A percentile compares a stretch with the other conserved stretches of the same genome.
These are phyloP conservation scores for Tricladium varicosporioides DNA, from an alignment of 2,329 filamentous ascomycete species.

Conservation along the genomic window DNA sequence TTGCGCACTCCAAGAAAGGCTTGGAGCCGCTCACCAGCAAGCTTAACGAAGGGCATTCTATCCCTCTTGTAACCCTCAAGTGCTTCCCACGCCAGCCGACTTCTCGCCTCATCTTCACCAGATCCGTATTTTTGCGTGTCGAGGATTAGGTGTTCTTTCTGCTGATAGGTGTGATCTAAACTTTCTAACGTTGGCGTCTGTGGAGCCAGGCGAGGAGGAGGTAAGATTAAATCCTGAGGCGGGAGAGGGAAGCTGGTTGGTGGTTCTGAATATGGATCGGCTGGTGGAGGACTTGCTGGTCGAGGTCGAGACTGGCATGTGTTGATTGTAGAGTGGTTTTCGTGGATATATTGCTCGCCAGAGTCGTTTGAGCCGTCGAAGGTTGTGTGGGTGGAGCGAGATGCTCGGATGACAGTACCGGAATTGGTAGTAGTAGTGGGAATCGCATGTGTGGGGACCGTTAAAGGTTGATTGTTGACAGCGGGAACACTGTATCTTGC, in stretches of 20 bases:
- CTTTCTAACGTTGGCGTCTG: background rate
- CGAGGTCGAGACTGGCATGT: background rate
- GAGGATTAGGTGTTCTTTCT: background rate
- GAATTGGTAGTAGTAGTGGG: no score
- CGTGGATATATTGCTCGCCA: background rate
- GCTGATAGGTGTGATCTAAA: background rate
- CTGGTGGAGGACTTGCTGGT: background rate
- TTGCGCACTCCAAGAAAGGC: conserved; percentile 24
- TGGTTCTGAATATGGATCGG: background rate
- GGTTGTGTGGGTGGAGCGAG: background rate
- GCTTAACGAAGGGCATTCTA: conserved; percentile 16
- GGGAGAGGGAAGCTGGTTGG: background rate
- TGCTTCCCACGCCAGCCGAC: conserved; percentile 1
- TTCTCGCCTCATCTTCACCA: background rate
- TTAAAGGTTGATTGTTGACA: no score
- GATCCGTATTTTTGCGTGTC: background rate
- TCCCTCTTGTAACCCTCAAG: conserved; percentile 13
- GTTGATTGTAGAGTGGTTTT: background rate
- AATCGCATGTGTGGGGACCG: no score
- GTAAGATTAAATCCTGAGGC: background rate
- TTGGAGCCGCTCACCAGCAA: conserved; percentile 21
- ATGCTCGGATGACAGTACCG: no score
- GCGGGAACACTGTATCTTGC: no score
- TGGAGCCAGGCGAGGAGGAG: background rate
- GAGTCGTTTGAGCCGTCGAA: background rate